Percentiles rank a stretch among this genome's conserved stretches.
These are phyloP conservation scores for Nicotiana tomentosiformis DNA, from an alignment of 257 asterid genomes.

Conservation along the genomic window DNA sequence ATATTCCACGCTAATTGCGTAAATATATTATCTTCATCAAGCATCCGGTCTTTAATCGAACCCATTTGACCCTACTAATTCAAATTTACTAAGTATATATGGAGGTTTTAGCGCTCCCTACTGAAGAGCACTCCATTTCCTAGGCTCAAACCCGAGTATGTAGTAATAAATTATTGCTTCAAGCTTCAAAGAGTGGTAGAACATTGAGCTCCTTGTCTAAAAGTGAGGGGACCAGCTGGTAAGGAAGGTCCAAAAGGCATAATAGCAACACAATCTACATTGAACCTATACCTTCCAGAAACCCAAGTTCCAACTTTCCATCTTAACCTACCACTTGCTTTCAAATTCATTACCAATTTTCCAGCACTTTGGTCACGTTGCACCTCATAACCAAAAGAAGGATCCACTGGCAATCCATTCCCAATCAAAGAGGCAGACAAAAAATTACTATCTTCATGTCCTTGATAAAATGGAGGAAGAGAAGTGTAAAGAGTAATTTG, in stretches of 20 bases:
- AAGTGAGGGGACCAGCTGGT: conserved; percentile 56
- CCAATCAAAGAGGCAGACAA: conserved; percentile 64
- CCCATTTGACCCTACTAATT: no score
- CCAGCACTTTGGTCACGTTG: conserved; percentile 54
- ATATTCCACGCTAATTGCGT: no score
- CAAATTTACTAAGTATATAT: no score
- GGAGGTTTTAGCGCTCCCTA: no score
- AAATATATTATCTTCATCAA: no score
- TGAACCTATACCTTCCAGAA: conserved; percentile 77
- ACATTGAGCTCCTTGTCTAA: conserved; percentile 61
- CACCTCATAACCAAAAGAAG: conserved; percentile 59
- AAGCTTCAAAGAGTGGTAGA: conserved; percentile 54
- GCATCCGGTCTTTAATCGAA: no score
- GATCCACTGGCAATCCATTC: conserved; percentile 56
- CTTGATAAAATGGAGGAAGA: conserved; percentile 77
- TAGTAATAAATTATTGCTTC: no score
- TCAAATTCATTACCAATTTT: conserved; percentile 36
- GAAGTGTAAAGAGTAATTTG: conserved; percentile 51
- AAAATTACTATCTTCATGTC: conserved; percentile 51
- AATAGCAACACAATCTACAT: conserved; percentile 53
- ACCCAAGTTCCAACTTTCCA: conserved; percentile 98
- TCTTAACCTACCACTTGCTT: conserved; percentile 58
- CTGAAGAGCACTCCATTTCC: no score
- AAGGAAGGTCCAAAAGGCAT: conserved; percentile 54
- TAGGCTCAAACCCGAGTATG: no score